Evolutionary conservation across 495 filamentous ascomycete species (phyloP).

Genomic region (Xylaria acuta): DNA sequence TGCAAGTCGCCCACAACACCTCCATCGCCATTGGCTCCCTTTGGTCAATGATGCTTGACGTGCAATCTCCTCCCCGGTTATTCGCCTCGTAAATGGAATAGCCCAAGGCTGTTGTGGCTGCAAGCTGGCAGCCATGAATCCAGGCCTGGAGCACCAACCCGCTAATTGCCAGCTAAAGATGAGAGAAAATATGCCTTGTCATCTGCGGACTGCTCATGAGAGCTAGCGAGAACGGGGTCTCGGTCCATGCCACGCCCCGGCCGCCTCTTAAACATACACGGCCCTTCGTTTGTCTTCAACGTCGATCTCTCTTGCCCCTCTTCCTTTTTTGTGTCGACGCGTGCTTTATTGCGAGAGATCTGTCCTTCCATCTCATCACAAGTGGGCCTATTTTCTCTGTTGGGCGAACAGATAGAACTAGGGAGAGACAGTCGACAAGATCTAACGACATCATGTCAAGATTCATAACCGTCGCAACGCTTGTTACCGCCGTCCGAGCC

Average conservation of each 20-base stretch:
- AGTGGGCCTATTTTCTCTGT: slow-evolving; percentile 9
- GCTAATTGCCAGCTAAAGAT: background rate
- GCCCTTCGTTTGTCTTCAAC: background rate
- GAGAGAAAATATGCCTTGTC: slow-evolving; percentile 17
- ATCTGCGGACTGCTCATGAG: background rate
- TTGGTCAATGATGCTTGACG: slow-evolving; percentile 29
- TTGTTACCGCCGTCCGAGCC: slow-evolving; percentile 43
- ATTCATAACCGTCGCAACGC: slow-evolving; percentile 39
- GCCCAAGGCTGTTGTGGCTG: slow-evolving; percentile 35
- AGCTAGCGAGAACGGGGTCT: background rate
- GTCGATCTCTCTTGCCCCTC: background rate
- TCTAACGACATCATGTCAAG: slow-evolving; percentile 31
- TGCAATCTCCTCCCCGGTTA: slow-evolving; percentile 37
- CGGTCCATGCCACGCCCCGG: background rate
- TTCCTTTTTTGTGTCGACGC: slow-evolving; percentile 13
- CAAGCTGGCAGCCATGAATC: slow-evolving; percentile 29
- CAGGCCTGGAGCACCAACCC: background rate
- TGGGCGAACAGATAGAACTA: background rate
- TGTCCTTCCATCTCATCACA: slow-evolving; percentile 16
- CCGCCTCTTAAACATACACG: slow-evolving; percentile 16
- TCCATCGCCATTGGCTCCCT: slow-evolving; percentile 29
- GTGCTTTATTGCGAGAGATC: background rate
- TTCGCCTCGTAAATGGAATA: slow-evolving; percentile 26
- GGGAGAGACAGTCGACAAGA: slow-evolving; percentile 10
- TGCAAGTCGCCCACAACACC: slow-evolving; percentile 32